Evolutionary conservation across 768 basidiomycete genomes (phyloP).

Genomic region (Mycena belliarum): DNA sequence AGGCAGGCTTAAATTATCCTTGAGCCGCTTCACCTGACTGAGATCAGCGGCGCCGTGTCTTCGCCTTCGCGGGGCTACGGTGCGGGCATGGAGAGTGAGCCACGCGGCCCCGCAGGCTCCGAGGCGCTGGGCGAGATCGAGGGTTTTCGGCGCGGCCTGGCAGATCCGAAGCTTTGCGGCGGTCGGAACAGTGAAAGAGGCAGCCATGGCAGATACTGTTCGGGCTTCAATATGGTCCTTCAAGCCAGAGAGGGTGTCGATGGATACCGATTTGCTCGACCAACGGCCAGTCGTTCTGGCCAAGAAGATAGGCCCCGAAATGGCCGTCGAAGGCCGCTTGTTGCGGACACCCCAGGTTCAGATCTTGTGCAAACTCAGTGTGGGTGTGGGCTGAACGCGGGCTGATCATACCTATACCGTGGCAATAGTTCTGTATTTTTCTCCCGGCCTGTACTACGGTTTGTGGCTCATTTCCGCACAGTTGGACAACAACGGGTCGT

Average conservation of each 20-base stretch:
- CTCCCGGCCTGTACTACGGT: conserved; percentile 59
- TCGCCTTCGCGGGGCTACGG: conserved; percentile 67
- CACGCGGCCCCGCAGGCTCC: conserved; percentile 70
- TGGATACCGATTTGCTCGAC: conserved; percentile 64
- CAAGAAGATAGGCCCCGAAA: conserved; percentile 76
- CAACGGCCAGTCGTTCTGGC: conserved; percentile 70
- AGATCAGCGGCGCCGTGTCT: conserved; percentile 75
- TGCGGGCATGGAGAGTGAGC: conserved; percentile 74
- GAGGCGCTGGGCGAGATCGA: conserved; percentile 55
- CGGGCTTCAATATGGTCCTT: neutral
- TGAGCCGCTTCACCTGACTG: conserved; percentile 55
- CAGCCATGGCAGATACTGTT: conserved; percentile 64
- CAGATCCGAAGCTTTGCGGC: conserved; percentile 65
- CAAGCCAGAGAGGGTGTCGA: neutral
- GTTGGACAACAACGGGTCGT: conserved; percentile 65
- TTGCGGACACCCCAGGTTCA: conserved; percentile 83
- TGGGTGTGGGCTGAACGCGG: neutral
- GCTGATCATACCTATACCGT: conserved; percentile 60
- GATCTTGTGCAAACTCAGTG: conserved; percentile 43
- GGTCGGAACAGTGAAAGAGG: conserved; percentile 62
- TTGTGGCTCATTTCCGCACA: conserved; percentile 73
- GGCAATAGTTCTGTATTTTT: conserved; percentile 59
- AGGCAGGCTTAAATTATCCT: conserved; percentile 50
- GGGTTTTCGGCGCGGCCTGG: conserved; percentile 54
- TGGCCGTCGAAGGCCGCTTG: conserved; percentile 65